Conservation (phyloP, 2,329 filamentous ascomycete species). For the Purpureocillium takamizusanense region DNA sequence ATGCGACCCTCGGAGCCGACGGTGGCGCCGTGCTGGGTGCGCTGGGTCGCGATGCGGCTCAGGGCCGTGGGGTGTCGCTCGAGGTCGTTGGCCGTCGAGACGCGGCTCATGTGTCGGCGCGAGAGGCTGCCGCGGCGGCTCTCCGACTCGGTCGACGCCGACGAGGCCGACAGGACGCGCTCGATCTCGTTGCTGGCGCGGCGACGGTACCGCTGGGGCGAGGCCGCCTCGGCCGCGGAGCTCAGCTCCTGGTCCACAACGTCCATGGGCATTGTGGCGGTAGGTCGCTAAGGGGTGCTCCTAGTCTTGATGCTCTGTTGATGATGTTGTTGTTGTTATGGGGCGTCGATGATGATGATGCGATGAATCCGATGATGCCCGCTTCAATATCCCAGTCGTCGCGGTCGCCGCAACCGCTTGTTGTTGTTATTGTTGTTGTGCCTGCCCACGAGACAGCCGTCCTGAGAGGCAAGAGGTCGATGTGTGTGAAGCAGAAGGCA, state of each 20-base stretch:
- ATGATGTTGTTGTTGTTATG: too few species aligned
- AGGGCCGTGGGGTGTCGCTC: conserved; percentile 62
- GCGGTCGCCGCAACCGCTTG: too few species aligned
- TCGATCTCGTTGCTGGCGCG: conserved; percentile 48
- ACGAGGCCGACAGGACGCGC: conserved; percentile 46
- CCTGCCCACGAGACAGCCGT: too few species aligned
- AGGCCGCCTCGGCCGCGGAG: conserved; percentile 46
- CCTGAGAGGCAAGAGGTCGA: too few species aligned
- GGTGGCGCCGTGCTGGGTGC: conserved; percentile 62
- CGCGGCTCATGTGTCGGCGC: conserved; percentile 43
- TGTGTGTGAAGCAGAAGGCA: too few species aligned
- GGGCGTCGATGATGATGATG: too few species aligned
- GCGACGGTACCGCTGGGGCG: conserved; percentile 25
- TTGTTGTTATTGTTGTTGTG: too few species aligned
- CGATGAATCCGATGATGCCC: too few species aligned
- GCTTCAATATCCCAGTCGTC: too few species aligned
- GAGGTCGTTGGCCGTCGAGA: conserved; percentile 58
- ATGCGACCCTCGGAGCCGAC: conserved; percentile 45
- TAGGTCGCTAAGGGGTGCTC: too few species aligned
- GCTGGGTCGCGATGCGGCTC: conserved; percentile 60
- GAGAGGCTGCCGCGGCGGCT: conserved; percentile 24
- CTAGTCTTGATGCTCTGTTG: too few species aligned
- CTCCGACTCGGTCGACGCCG: conserved; percentile 39
- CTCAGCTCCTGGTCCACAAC: conserved; percentile 44
- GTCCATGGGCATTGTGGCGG: conserved; percentile 32